Conservation (phyloP, 2,329 filamentous ascomycete species). For the Diaporthe batatas region DNA sequence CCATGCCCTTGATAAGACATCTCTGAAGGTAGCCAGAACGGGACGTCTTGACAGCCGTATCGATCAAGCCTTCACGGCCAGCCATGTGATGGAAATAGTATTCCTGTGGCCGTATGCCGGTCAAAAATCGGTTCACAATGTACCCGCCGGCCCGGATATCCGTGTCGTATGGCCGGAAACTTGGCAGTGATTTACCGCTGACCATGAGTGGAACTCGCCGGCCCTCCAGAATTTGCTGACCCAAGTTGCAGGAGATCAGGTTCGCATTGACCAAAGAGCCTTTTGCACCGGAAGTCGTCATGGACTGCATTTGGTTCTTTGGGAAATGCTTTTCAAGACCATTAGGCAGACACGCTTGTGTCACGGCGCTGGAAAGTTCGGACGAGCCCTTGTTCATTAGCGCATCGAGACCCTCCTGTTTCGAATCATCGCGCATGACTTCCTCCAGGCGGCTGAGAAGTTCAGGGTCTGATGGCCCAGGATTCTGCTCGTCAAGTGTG, state of each 20-base stretch:
- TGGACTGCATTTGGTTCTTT: slow-evolving; percentile 98
- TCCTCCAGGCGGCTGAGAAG: slow-evolving; percentile 86
- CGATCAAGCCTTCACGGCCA: slow-evolving; percentile 96
- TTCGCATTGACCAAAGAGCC: slow-evolving; percentile 94
- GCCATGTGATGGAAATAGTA: slow-evolving; percentile 99
- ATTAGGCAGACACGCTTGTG: slow-evolving; percentile 81
- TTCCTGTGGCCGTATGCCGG: slow-evolving; percentile 95
- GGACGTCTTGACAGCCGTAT: slow-evolving; percentile 98
- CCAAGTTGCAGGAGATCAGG: slow-evolving; percentile 96
- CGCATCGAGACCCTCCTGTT: slow-evolving; percentile 91
- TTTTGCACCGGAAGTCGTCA: slow-evolving; percentile 98
- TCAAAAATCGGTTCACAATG: slow-evolving; percentile 96
- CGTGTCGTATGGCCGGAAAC: slow-evolving; percentile 93
- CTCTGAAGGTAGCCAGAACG: slow-evolving; percentile 96
- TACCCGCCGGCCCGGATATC: slow-evolving; percentile 92
- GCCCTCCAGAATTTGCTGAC: slow-evolving; percentile 96
- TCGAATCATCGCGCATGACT: slow-evolving; percentile 89
- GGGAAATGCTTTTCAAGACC: slow-evolving; percentile 94
- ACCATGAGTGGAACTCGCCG: slow-evolving; percentile 97
- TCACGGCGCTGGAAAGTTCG: slow-evolving; percentile 82
- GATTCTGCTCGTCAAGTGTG: slow-evolving; percentile 76
- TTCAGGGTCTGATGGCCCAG: slow-evolving; percentile 75
- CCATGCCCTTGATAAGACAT: slow-evolving; percentile 98
- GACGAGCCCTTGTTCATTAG: slow-evolving; percentile 81
- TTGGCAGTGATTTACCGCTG: slow-evolving; percentile 94